These are phyloP conservation scores for Cutaneotrichosporon dermatis DNA, from an alignment of 1,284 basidiomycete species.

Conservation along the genomic window DNA sequence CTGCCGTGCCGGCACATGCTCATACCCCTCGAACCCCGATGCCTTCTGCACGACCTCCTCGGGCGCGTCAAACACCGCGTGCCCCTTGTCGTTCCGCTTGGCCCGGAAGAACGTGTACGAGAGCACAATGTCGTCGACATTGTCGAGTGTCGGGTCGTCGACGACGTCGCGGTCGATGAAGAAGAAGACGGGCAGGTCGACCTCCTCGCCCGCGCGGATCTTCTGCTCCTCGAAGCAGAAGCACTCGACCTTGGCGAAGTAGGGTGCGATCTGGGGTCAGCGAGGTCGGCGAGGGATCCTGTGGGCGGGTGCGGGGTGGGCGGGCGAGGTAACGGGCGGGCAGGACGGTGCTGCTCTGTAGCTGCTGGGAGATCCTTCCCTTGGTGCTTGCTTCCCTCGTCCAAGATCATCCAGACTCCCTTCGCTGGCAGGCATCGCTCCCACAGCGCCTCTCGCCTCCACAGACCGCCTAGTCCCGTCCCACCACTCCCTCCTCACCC, in stretches of 20 bases:
- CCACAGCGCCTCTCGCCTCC: too few relatives aligned
- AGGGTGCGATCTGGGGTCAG: conserved; percentile 76
- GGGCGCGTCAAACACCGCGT: conserved; percentile 77
- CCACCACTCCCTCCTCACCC: too few relatives aligned
- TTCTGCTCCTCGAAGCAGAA: conserved; percentile 99
- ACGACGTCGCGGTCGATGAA: conserved; percentile 97
- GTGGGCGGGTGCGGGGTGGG: too few relatives aligned
- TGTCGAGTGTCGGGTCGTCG: conserved; percentile 80
- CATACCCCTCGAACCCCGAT: conserved; percentile 58
- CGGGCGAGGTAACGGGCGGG: too few relatives aligned
- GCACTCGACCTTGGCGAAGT: conserved; percentile 99
- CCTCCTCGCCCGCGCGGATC: conserved; percentile 89
- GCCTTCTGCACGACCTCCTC: conserved; percentile 72
- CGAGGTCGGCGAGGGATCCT: neutral
- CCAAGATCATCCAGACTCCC: too few relatives aligned
- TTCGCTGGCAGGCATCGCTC: too few relatives aligned
- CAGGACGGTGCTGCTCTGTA: too few relatives aligned
- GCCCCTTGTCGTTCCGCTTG: conserved; percentile 72
- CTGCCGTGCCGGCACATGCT: conserved; percentile 21
- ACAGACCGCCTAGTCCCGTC: too few relatives aligned
- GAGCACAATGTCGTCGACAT: conserved; percentile 84
- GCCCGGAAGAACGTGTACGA: conserved; percentile 95
- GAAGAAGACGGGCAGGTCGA: conserved; percentile 97
- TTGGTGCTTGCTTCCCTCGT: too few relatives aligned
- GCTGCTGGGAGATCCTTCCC: too few relatives aligned